Percentiles rank a stretch among this genome's conserved stretches.
Conservation (phyloP, 306 rosid genomes). For the Potentilla sterilis region DNA sequence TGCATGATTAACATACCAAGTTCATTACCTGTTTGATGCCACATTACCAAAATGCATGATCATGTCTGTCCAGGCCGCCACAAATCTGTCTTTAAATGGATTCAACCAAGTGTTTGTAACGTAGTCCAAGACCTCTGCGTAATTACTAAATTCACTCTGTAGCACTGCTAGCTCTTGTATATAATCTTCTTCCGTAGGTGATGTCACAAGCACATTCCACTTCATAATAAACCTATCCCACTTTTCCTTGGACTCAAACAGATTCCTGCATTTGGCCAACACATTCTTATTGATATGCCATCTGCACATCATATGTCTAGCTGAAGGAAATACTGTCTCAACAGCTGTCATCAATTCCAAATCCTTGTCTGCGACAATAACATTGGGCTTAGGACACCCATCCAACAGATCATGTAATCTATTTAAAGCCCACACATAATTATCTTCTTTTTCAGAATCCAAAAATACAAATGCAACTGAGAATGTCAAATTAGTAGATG, state of each 20-base stretch:
- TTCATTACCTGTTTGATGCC: conserved; percentile 17
- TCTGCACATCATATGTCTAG: conserved; percentile 12
- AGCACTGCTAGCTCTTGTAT: conserved; percentile 4
- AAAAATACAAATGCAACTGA: conserved; percentile 15
- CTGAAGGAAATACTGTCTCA: conserved; percentile 12
- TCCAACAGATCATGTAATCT: conserved; percentile 1
- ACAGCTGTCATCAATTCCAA: conserved; percentile 16
- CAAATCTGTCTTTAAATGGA: conserved; percentile 15
- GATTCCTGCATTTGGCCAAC: conserved; percentile 9
- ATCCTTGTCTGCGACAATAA: conserved; percentile 16
- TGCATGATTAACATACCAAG: not conserved
- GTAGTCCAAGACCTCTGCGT: conserved; percentile 10
- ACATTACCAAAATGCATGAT: conserved; percentile 23
- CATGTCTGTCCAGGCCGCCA: conserved; percentile 12
- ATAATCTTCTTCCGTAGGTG: conserved; percentile 8
- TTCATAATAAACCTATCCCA: conserved; percentile 17
- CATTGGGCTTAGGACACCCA: conserved; percentile 13
- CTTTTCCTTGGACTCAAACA: conserved; percentile 20
- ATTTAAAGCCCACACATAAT: conserved; percentile 16
- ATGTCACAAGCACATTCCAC: conserved; percentile 14
- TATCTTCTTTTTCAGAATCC: conserved; percentile 13
- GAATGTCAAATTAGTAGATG: conserved; percentile 21
- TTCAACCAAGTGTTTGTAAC: conserved; percentile 22
- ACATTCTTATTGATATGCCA: conserved; percentile 20
- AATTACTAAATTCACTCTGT: conserved; percentile 13